These are phyloP conservation scores for Protomyces arabidopsidicola DNA, from an alignment of 1,139 yeast species.

Conservation along the genomic window DNA sequence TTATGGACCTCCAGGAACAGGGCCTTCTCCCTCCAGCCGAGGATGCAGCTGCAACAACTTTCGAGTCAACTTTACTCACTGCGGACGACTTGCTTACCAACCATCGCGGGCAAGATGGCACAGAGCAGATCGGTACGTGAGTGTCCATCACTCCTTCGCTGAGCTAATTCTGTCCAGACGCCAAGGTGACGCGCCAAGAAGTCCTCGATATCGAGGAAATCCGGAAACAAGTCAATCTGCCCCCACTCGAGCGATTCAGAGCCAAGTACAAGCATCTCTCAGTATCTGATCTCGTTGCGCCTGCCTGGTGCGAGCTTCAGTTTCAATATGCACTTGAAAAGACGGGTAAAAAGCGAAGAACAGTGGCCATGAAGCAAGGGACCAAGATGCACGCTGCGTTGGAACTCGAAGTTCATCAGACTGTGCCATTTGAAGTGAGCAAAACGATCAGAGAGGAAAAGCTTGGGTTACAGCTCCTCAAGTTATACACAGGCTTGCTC, in stretches of 20 bases:
- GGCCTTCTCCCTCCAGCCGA: background rate
- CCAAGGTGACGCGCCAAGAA: conserved; percentile 8
- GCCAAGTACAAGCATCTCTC: conserved; percentile 8
- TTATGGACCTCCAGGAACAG: background rate
- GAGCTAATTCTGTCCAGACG: background rate
- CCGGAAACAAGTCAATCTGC: background rate
- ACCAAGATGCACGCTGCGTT: conserved; percentile 30
- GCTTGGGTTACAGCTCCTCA: conserved; percentile 29
- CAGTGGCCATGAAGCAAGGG: conserved; percentile 33
- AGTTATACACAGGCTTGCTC: conserved; percentile 27
- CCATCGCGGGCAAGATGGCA: background rate
- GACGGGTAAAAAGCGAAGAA: conserved; percentile 10
- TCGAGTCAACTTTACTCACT: too few species aligned
- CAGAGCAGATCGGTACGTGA: conserved; percentile 8
- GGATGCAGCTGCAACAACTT: too few species aligned
- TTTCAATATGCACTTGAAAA: conserved; percentile 18
- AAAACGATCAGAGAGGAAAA: conserved; percentile 30
- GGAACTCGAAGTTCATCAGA: conserved; percentile 28
- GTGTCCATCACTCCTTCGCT: background rate
- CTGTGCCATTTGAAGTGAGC: conserved; percentile 16
- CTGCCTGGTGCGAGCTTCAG: conserved; percentile 27
- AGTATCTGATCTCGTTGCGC: conserved; percentile 33
- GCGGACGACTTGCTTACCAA: too few species aligned
- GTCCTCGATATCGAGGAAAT: background rate
- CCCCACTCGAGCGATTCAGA: conserved; percentile 11